phyloP scores from a whole-genome alignment of 768 basidiomycete species.

The Cystoderma amianthinum region DNA sequence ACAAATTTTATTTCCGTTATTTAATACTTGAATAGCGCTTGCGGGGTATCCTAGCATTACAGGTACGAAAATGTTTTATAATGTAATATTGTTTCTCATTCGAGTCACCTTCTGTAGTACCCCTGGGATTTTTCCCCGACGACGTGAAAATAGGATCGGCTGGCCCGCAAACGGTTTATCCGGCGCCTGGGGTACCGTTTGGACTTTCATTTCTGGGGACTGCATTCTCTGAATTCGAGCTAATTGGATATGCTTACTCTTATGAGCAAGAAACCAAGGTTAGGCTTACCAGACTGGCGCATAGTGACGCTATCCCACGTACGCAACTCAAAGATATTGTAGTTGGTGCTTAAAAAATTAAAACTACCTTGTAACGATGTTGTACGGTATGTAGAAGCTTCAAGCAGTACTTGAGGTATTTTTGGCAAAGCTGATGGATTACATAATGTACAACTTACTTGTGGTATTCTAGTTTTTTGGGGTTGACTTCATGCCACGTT shows the following conservation, averaged over 20 bases:
- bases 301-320: slow-evolving; percentile 44
- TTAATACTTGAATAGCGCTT: slow-evolving; percentile 33
- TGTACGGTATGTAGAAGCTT: no score
- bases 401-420: no score
- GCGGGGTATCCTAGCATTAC: slow-evolving; percentile 65
- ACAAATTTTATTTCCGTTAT: not conserved
- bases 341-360: no score
- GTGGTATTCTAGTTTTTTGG: no score
- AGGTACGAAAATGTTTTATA: slow-evolving; percentile 24
- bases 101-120: slow-evolving; percentile 26
- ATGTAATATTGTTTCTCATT: not conserved
- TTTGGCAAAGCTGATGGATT: no score
- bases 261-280: slow-evolving; percentile 60
- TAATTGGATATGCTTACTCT: slow-evolving; percentile 54
- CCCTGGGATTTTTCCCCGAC: slow-evolving; percentile 52
- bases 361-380: no score
- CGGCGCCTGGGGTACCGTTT: slow-evolving; percentile 52
- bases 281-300: slow-evolving; percentile 39
- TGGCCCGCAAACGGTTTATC: slow-evolving; percentile 33
- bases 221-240: slow-evolving; percentile 49
- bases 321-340: slow-evolving; percentile 31
- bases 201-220: slow-evolving; percentile 58
- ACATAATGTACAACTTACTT: no score
- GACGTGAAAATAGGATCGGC: slow-evolving; percentile 29
- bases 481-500: slow-evolving; percentile 19